phyloP scores from a whole-genome alignment of 1,139 yeast genomes.

The Meyerozyma guilliermondii region DNA sequence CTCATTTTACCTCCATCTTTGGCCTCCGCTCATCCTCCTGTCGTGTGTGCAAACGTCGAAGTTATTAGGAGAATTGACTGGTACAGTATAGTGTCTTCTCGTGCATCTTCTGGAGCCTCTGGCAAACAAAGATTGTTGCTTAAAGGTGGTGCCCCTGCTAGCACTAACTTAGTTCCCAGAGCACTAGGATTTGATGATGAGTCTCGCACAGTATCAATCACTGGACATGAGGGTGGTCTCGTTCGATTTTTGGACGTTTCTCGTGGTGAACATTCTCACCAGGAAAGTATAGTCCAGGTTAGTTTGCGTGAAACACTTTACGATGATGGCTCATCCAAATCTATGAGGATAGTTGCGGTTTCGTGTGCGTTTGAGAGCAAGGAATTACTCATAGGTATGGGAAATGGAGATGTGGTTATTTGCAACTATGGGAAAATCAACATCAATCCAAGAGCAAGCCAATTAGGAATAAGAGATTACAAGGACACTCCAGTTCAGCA shows the following conservation, averaged over 20 bases:
- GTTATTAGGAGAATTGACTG: conserved; percentile 63
- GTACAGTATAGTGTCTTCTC: conserved; percentile 60
- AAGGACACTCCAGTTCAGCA: conserved; percentile 28
- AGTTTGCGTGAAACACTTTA: conserved; percentile 32
- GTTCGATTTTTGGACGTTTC: conserved; percentile 81
- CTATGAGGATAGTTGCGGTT: conserved; percentile 48
- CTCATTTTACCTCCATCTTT: conserved; percentile 73
- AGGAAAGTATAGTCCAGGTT: conserved; percentile 35
- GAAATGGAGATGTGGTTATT: conserved; percentile 68
- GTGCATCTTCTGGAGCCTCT: conserved; percentile 33
- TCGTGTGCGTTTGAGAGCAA: conserved; percentile 74
- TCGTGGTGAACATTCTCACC: conserved; percentile 65
- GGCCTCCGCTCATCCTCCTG: conserved; percentile 74
- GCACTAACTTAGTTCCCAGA: conserved; percentile 25
- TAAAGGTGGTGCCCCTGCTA: conserved; percentile 74
- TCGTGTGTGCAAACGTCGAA: conserved; percentile 50
- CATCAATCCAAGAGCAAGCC: conserved; percentile 11
- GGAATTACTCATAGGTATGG: conserved; percentile 70
- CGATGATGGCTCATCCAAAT: conserved; percentile 22
- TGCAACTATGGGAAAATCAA: conserved; percentile 60
- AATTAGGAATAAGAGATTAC: conserved; percentile 20
- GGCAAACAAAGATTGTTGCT: conserved; percentile 40
- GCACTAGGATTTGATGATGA: conserved; percentile 53
- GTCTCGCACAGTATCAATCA: conserved; percentile 55
- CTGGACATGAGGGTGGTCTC: conserved; percentile 81